These are phyloP conservation scores for Pterocarpus santalinus DNA, from an alignment of 306 rosid genomes.

Conservation along the genomic window DNA sequence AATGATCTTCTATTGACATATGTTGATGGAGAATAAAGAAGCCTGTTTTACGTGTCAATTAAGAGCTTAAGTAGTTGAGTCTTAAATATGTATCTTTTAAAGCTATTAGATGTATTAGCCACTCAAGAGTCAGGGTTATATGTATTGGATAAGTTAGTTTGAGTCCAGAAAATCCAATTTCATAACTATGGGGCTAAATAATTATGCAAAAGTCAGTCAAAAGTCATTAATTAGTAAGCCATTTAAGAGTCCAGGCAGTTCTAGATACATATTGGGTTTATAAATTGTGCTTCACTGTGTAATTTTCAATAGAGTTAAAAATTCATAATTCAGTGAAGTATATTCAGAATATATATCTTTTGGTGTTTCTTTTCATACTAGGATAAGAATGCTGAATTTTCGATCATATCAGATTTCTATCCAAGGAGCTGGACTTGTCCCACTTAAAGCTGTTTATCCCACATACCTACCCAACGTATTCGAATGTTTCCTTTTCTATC, in stretches of 20 bases:
- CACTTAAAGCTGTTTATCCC: background rate
- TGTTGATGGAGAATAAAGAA: background rate
- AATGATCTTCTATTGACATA: background rate
- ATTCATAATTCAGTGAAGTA: background rate
- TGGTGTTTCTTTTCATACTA: background rate
- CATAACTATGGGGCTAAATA: background rate
- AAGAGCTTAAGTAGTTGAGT: background rate
- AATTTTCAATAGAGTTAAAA: constrained; percentile 3
- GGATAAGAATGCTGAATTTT: background rate
- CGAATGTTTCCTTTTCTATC: background rate
- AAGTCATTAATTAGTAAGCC: constrained; percentile 10
- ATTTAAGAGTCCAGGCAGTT: background rate
- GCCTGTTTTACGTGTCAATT: background rate
- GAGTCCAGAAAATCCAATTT: background rate
- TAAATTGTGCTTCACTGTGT: background rate
- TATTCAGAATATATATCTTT: background rate
- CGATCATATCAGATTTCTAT: background rate
- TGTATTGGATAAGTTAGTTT: background rate
- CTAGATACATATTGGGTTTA: background rate
- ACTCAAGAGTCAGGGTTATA: background rate
- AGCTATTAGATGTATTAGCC: background rate
- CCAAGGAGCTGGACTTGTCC: background rate
- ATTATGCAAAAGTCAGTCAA: background rate
- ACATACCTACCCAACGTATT: background rate
- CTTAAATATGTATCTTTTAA: constrained; percentile 9